phyloP scores from a whole-genome alignment of 306 rosid species.

The Rosa chinensis region DNA sequence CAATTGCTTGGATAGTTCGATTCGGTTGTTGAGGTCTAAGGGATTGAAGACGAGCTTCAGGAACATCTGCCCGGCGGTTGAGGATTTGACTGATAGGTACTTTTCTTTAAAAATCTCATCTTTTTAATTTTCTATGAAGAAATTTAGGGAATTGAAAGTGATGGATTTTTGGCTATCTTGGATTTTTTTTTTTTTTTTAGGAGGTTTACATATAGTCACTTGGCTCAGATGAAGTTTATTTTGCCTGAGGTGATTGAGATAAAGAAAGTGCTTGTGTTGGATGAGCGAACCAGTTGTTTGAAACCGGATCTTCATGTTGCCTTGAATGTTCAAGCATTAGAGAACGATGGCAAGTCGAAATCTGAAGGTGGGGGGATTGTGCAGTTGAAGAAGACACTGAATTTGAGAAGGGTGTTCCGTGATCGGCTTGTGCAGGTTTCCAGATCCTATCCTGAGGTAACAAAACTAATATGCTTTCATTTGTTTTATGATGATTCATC shows the following conservation, averaged over 20 bases:
- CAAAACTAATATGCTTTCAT: not conserved
- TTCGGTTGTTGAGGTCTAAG: conserved; percentile 48
- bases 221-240: conserved; percentile 75
- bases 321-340: conserved; percentile 38
- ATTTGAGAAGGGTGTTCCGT: conserved; percentile 48
- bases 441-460: conserved; percentile 68
- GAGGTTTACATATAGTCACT: conserved; percentile 70
- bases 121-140: not conserved
- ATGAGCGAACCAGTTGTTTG: conserved; percentile 63
- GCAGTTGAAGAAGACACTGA: conserved; percentile 11
- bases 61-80: conserved; percentile 45
- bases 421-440: conserved; percentile 41
- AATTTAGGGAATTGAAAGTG: not conserved
- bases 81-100: conserved; percentile 70
- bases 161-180: not conserved
- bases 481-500: not conserved
- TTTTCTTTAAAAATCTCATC: not conserved
- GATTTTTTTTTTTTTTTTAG: conserved; percentile 26
- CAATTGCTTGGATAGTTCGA: conserved; percentile 53
- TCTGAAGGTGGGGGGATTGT: conserved; percentile 30
- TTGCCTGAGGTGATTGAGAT: conserved; percentile 67
- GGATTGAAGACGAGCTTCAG: conserved; percentile 42
- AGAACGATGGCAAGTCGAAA: conserved; percentile 26
- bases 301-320: conserved; percentile 69
- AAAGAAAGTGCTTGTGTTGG: conserved; percentile 45